Conservation (phyloP, 176 grass and related monocot species). For the Typha latifolia region DNA sequence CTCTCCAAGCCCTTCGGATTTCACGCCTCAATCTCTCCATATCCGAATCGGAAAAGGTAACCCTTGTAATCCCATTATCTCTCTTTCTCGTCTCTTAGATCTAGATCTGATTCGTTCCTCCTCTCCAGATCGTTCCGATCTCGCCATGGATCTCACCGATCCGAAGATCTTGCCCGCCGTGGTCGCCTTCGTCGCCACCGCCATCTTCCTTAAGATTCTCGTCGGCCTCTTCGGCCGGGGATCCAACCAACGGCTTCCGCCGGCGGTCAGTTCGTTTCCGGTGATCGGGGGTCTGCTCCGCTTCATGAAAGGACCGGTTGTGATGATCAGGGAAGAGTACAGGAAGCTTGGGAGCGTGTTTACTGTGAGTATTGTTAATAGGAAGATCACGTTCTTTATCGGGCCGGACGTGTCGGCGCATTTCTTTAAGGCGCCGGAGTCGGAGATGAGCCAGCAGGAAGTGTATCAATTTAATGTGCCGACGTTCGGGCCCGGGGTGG, state of each 20-base stretch:
- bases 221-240: constrained; percentile 11
- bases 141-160: constrained; percentile 48
- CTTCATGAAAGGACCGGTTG: constrained; percentile 73
- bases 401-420: constrained; percentile 73
- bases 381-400: constrained; percentile 74
- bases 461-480: constrained; percentile 89
- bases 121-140: not conserved
- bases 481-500: constrained; percentile 74
- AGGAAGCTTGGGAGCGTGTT: constrained; percentile 74
- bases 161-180: constrained; percentile 32
- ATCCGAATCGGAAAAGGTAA: too few species aligned
- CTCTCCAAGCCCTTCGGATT: too few species aligned
- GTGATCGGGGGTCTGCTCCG: constrained; percentile 58
- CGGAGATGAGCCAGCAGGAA: constrained; percentile 91
- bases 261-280: constrained; percentile 42
- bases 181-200: constrained; percentile 36
- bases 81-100: not conserved
- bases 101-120: not conserved
- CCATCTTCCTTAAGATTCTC: constrained; percentile 42
- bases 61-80: not conserved
- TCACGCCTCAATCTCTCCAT: too few species aligned
- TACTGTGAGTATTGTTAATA: constrained; percentile 49
- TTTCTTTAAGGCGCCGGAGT: constrained; percentile 81
- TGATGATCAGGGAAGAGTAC: constrained; percentile 73
- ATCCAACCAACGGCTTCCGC: constrained; percentile 42